A percentile compares a stretch with the other conserved stretches of the same genome.
These are phyloP conservation scores for Calocybe indica DNA, from an alignment of 768 basidiomycete species.

Conservation along the genomic window DNA sequence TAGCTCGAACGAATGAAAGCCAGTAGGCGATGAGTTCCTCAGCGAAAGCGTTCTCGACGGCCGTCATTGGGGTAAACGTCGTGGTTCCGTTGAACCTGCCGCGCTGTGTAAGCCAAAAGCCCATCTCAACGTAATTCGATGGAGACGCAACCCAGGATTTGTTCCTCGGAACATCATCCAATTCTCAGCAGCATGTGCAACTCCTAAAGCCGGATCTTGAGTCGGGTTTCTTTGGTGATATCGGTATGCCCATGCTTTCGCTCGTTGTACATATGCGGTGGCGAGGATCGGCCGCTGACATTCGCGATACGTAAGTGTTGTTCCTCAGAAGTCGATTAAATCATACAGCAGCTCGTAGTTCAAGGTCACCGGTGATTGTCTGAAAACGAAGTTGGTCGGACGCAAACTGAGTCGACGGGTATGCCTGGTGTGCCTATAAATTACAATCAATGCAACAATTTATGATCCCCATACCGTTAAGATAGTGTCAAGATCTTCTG, in stretches of 20 bases:
- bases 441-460: neutral
- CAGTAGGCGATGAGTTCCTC: conserved; percentile 56
- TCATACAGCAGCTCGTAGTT: conserved; percentile 46
- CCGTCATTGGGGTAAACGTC: conserved; percentile 36
- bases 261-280: conserved; percentile 24
- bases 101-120: no score
- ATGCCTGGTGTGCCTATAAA: conserved; percentile 19
- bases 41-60: conserved; percentile 40
- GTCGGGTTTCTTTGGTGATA: conserved; percentile 50
- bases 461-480: conserved; percentile 13
- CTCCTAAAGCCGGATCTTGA: conserved; percentile 17
- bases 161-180: conserved; percentile 60
- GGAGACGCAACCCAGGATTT: conserved; percentile 4
- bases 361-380: conserved; percentile 39
- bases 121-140: no score
- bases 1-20: conserved; percentile 53
- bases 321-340: neutral
- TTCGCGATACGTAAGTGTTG: neutral
- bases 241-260: conserved; percentile 41
- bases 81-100: conserved; percentile 46
- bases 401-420: conserved; percentile 36
- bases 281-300: conserved; percentile 37
- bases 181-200: conserved; percentile 50
- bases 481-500: conserved; percentile 28
- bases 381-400: conserved; percentile 33